Percentiles rank a stretch among this genome's conserved stretches.
phyloP scores from a whole-genome alignment of 768 basidiomycete genomes.

The Crucibulum laeve region DNA sequence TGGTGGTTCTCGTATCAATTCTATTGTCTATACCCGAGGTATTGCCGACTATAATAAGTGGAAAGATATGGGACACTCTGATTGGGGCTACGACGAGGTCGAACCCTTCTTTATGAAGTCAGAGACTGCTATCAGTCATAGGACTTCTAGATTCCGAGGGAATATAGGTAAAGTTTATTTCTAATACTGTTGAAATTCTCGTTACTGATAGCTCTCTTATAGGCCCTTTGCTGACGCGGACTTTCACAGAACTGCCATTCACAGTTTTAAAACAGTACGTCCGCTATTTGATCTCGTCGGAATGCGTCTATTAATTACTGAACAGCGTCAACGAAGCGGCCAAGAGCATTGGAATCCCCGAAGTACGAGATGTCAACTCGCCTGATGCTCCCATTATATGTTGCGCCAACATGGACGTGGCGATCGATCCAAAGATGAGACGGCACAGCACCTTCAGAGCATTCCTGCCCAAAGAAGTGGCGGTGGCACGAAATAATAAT shows the following conservation, averaged over 20 bases:
- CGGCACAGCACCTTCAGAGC: slow-evolving; percentile 15
- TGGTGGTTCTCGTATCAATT: slow-evolving; percentile 20
- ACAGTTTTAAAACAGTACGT: background rate
- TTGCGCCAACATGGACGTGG: slow-evolving; percentile 10
- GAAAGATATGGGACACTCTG: slow-evolving; percentile 12
- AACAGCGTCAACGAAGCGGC: slow-evolving; percentile 10
- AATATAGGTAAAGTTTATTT: background rate
- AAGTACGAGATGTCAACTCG: slow-evolving; percentile 9
- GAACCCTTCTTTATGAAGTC: slow-evolving; percentile 17
- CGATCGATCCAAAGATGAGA: slow-evolving; percentile 8
- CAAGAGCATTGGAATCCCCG: slow-evolving; percentile 10
- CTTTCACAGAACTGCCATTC: background rate
- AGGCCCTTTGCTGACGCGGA: too few species aligned
- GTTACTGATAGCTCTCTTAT: background rate
- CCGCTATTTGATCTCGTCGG: too few species aligned
- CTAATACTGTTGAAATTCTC: background rate
- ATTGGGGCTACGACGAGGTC: slow-evolving; percentile 20
- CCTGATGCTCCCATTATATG: slow-evolving; percentile 7
- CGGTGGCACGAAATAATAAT: slow-evolving; percentile 1
- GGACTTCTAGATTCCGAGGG: slow-evolving; percentile 3
- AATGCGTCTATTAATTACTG: too few species aligned
- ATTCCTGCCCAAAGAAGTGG: slow-evolving; percentile 11
- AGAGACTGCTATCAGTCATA: slow-evolving; percentile 9
- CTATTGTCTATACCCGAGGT: slow-evolving; percentile 21
- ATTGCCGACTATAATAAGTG: slow-evolving; percentile 19